phyloP scores from a whole-genome alignment of 768 basidiomycete species.

The Holtermannia corniformis region DNA sequence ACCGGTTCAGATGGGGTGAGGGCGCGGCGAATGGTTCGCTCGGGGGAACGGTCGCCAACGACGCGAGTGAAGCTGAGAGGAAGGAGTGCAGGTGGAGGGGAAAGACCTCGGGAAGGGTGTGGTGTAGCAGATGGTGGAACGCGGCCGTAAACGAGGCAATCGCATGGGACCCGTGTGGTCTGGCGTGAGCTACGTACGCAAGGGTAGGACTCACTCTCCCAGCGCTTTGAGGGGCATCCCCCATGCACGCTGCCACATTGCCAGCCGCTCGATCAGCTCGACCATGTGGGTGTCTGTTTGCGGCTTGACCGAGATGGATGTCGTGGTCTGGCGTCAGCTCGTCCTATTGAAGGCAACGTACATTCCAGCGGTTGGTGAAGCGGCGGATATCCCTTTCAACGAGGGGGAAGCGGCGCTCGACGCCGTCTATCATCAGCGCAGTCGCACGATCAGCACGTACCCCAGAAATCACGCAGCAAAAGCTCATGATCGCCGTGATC shows the following conservation, averaged over 20 bases:
- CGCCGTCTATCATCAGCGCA: constrained; percentile 13
- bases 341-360: not conserved
- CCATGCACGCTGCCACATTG: constrained; percentile 34
- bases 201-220: constrained; percentile 17
- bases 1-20: constrained; percentile 20
- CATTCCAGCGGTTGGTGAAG: constrained; percentile 19
- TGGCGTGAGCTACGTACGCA: not conserved
- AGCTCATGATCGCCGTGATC: constrained; percentile 2
- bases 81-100: constrained; percentile 24
- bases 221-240: constrained; percentile 24
- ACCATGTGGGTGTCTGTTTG: constrained; percentile 15
- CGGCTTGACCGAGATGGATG: constrained; percentile 2
- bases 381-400: constrained; percentile 24
- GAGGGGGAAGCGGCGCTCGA: constrained; percentile 23
- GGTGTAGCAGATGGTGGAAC: constrained; percentile 33
- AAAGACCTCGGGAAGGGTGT: constrained; percentile 22
- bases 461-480: constrained; percentile 23
- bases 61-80: constrained; percentile 21
- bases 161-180: constrained; percentile 12
- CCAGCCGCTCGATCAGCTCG: constrained; percentile 30
- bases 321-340: constrained; percentile 6
- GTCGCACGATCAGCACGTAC: constrained; percentile 7
- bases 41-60: constrained; percentile 13
- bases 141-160: constrained; percentile 20
- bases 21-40: constrained; percentile 17